Conservation (phyloP, 192 early-diverging fungal genomes). For the Mortierella claussenii region DNA sequence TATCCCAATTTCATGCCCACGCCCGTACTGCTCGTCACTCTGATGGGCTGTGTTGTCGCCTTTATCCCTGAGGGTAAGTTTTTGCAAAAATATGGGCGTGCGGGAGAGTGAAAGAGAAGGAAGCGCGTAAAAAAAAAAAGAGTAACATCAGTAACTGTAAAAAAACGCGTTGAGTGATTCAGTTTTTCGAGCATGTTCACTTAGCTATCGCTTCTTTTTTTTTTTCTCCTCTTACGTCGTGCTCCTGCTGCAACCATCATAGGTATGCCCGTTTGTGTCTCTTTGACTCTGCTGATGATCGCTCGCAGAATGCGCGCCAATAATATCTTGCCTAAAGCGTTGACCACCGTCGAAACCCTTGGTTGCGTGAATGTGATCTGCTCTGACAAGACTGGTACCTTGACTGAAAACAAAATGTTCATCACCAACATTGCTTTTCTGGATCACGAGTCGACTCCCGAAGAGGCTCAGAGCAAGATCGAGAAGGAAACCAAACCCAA, state of each 20-base stretch:
- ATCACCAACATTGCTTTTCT: constrained; percentile 60
- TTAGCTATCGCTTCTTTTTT: no score
- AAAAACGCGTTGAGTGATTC: no score
- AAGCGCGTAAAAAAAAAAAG: constrained; percentile 12
- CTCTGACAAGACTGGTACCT: constrained; percentile 94
- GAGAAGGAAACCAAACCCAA: constrained; percentile 30
- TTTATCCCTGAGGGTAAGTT: constrained; percentile 74
- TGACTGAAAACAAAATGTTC: constrained; percentile 84
- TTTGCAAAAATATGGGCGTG: no score
- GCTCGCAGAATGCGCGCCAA: constrained; percentile 78
- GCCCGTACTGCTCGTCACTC: constrained; percentile 53
- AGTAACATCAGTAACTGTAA: constrained; percentile 22
- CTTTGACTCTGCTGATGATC: constrained; percentile 79
- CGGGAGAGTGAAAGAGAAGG: no score
- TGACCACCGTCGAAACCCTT: constrained; percentile 90
- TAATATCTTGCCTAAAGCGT: constrained; percentile 80
- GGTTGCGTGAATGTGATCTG: constrained; percentile 73
- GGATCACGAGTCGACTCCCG: constrained; percentile 50
- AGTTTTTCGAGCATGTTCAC: no score
- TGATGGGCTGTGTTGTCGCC: constrained; percentile 76
- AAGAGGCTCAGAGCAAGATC: constrained; percentile 35
- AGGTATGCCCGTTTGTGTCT: constrained; percentile 81
- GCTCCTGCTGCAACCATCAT: no score
- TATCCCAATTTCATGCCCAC: constrained; percentile 67
- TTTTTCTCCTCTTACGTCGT: no score